Conservation (phyloP, 176 grass and related monocot genomes). For the Bolboschoenus planiculmis region DNA sequence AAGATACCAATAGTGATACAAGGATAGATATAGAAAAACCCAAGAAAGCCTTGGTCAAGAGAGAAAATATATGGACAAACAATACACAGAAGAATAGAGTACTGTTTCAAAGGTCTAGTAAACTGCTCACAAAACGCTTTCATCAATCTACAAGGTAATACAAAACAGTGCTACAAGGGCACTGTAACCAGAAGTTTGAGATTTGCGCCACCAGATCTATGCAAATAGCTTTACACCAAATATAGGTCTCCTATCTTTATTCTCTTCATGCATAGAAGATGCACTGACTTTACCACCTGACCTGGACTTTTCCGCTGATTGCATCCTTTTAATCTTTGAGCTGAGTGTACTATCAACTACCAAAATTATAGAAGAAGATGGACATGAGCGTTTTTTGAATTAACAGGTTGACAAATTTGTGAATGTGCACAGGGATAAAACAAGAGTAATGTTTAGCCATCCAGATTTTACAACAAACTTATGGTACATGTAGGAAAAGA, state of each 20-base stretch:
- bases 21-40: neutral
- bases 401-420: neutral
- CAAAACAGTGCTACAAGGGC: neutral
- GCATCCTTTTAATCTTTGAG: constrained; percentile 44
- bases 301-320: constrained; percentile 28
- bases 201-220: neutral
- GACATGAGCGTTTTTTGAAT: neutral
- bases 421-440: neutral
- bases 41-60: neutral
- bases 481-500: neutral
- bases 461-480: neutral
- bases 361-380: neutral
- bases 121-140: neutral
- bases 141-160: neutral
- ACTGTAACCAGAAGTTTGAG: neutral
- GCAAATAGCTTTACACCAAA: constrained; percentile 19
- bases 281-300: neutral
- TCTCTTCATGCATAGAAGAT: constrained; percentile 10
- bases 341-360: constrained; percentile 57
- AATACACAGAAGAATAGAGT: neutral
- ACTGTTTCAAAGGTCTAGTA: neutral
- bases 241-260: constrained; percentile 22
- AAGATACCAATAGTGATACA: neutral
- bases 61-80: neutral
- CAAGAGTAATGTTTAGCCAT: neutral